Base-by-base conservation (phyloP, 768 basidiomycete species). In the Mrakia frigida region DNA sequence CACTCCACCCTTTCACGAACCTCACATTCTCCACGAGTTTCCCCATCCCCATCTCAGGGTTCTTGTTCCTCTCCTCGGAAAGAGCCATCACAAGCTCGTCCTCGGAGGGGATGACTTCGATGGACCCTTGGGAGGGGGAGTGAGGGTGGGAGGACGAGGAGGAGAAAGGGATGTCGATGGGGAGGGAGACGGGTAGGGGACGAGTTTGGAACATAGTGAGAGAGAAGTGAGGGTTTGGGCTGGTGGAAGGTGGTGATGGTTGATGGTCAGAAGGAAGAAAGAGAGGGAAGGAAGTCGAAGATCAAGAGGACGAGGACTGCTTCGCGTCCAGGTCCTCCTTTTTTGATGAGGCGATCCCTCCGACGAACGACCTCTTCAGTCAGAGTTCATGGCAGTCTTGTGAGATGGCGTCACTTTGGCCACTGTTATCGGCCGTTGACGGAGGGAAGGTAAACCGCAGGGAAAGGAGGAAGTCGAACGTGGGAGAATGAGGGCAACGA, bases 1-100 rank as follows among this genome's bases (percentile, higher is more conserved):
- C 46, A 35, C 46, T 72, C 70, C 70, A 72, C 7, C 46, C 46
- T 21, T 52, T 50, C 6, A 52, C 33, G 33, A 37, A 72, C 52
- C 70, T n/a, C 10, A 72, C 46, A 25, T 50, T 52, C 18, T 72
- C 70, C 7, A 72, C 46, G 9, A 72, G 31, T n/a, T 72, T 72
- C 70, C 52, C 25, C 23, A 72, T n/a, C 21, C 28, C 70, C 31
- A 72, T 31, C 21, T 72, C 35, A 23, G 70, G 70, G 25, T 53
- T 25, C 35, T 53, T 25, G 28, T 33, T 33, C 31, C 50, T 31
- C 6, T 31, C 46, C 33, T 14, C 5, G 1, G 46, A 39, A 33
- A 72, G 52, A 11, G 70, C 70, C 6, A 16, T 0, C 13, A 72
- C 37, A 35, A 72, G 70, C 28, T 72, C 70, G 35, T 50, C 46